A percentile compares a stretch with the other conserved stretches of the same genome.
These are phyloP conservation scores for Aeschynomene evenia DNA, from an alignment of 306 rosid genomes.

Conservation along the genomic window DNA sequence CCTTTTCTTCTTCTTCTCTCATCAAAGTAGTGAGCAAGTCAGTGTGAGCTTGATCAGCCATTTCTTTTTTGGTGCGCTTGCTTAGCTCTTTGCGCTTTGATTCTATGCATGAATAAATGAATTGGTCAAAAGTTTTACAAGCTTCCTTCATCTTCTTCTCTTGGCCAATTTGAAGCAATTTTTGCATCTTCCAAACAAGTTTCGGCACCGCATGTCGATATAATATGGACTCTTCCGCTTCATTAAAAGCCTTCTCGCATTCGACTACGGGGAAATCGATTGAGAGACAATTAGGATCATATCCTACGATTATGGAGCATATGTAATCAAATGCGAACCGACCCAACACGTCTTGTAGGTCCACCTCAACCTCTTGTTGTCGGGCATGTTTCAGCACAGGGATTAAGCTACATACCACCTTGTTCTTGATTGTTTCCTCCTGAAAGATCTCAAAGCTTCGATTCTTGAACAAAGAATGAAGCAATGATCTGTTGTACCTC, in stretches of 20 bases:
- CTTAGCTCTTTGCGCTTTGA: conserved; percentile 22
- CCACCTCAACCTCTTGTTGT: conserved; percentile 9
- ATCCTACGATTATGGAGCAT: conserved; percentile 40
- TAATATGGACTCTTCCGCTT: conserved; percentile 29
- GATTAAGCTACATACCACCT: conserved; percentile 13
- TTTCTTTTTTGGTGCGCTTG: background rate
- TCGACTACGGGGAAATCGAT: conserved; percentile 36
- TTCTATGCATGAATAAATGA: conserved; percentile 27
- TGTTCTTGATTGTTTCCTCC: conserved; percentile 18
- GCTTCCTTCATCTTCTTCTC: conserved; percentile 40
- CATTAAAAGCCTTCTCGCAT: conserved; percentile 40
- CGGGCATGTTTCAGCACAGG: conserved; percentile 13
- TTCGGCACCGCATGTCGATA: conserved; percentile 29
- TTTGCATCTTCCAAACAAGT: conserved; percentile 43
- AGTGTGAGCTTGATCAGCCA: background rate
- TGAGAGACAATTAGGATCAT: conserved; percentile 40
- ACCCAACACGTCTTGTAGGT: conserved; percentile 44
- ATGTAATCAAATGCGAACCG: conserved; percentile 42
- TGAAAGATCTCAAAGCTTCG: conserved; percentile 7
- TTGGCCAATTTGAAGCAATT: conserved; percentile 40
- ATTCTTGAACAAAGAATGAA: conserved; percentile 10
- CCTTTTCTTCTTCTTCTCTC: background rate
- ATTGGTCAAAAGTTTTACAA: conserved; percentile 30
- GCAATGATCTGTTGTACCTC: conserved; percentile 31
- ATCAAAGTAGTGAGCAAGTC: conserved; percentile 36